These are phyloP conservation scores for Cruciata laevipes DNA, from an alignment of 257 asterid genomes.

Conservation along the genomic window DNA sequence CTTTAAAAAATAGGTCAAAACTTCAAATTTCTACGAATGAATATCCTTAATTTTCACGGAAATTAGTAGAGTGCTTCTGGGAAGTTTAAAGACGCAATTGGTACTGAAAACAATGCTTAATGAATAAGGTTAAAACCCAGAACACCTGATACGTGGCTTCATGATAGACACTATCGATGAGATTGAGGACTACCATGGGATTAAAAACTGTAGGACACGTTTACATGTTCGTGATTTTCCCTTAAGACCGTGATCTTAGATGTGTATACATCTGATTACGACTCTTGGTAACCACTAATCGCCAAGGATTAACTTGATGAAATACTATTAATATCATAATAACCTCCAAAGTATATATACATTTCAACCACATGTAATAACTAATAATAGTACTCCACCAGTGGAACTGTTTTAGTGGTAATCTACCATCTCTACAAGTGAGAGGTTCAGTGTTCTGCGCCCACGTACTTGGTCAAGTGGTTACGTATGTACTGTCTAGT, in stretches of 20 bases:
- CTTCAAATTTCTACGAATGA: neutral
- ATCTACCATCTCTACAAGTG: no score
- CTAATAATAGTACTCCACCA: no score
- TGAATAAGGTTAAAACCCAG: neutral
- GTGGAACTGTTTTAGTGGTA: no score
- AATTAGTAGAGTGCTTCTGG: neutral
- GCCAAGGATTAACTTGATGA: neutral
- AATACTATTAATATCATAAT: no score
- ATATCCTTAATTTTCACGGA: neutral
- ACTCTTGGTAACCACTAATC: neutral
- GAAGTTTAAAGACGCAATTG: neutral
- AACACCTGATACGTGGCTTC: slow-evolving; percentile 22
- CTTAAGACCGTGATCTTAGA: slow-evolving; percentile 4
- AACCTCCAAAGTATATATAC: no score
- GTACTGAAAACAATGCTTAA: neutral
- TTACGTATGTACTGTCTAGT: no score
- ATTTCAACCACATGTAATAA: no score
- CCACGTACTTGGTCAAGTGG: no score
- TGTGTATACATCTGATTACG: neutral
- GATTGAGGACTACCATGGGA: slow-evolving; percentile 17
- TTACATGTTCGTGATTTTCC: neutral
- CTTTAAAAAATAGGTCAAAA: no score
- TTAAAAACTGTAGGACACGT: slow-evolving; percentile 18
- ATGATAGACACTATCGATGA: neutral
- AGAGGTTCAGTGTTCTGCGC: no score